phyloP scores from a whole-genome alignment of 1,284 basidiomycete genomes.

The Sanghuangporus baumii region DNA sequence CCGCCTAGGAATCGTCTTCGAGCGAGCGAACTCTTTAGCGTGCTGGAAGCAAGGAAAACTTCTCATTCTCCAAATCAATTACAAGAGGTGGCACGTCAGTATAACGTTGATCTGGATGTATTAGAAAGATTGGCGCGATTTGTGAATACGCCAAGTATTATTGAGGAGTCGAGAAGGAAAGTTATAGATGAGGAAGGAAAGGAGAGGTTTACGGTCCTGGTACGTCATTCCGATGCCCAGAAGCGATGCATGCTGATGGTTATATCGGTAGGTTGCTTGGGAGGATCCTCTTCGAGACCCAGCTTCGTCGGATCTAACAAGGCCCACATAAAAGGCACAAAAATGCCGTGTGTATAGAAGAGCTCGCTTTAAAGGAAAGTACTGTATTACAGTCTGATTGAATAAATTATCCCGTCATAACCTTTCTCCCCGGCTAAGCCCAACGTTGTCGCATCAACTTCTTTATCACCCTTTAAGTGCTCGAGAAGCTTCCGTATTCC shows the following conservation, averaged over 20 bases:
- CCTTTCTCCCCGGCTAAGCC: slow-evolving; percentile 56
- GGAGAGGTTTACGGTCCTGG: slow-evolving; percentile 55
- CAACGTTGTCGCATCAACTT: slow-evolving; percentile 57
- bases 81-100: slow-evolving; percentile 45
- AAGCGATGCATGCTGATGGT: neutral
- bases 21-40: slow-evolving; percentile 48
- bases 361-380: neutral
- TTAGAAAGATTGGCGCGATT: slow-evolving; percentile 53
- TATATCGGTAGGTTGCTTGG: slow-evolving; percentile 7
- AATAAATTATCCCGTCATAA: slow-evolving; percentile 57
- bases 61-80: slow-evolving; percentile 39
- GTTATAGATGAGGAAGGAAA: slow-evolving; percentile 52
- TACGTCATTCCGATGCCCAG: slow-evolving; percentile 21
- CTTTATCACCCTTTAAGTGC: slow-evolving; percentile 44
- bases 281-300: neutral
- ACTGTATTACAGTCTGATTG: slow-evolving; percentile 27
- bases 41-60: slow-evolving; percentile 65
- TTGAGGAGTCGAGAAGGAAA: slow-evolving; percentile 42
- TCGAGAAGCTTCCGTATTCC: slow-evolving; percentile 46
- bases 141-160: slow-evolving; percentile 70
- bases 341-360: neutral
- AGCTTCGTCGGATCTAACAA: neutral
- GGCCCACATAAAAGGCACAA: neutral
- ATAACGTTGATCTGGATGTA: slow-evolving; percentile 51
- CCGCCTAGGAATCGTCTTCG: slow-evolving; percentile 48